Base-by-base conservation (phyloP, 1,139 yeast species). In the Geotrichum candidum region DNA sequence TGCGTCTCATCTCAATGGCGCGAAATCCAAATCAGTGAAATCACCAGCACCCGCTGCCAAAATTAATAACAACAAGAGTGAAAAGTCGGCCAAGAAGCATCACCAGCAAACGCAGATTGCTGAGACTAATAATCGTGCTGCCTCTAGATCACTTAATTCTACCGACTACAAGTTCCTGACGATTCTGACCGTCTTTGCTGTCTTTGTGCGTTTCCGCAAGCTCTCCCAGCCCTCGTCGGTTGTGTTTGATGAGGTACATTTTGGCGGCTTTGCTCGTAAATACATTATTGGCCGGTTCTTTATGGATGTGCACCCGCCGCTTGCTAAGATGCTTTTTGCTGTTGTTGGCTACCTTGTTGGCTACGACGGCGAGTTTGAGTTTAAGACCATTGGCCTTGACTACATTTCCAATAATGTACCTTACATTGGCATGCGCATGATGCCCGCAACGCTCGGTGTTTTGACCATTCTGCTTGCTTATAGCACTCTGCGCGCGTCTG, bases 231-330 rank as follows among this genome's bases (percentile, higher is more conserved):
- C 99, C 23, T 76, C 83, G 66, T 82, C 89, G 54, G 97, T 94
- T 56, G 97, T 94, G 45, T 94, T 94, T 73, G 99, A 94, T 77
- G 99, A 94, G 51, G 83, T 82, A 31, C 88, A 85, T 70, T 83
- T 85, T 63, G 89, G 92, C 13, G 85, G 85, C 4, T 84, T 84
- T 71, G 86, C 94, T 58, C 80, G 84, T 62, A 80, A 82, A 63
- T 90, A 88, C 75, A 74, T 79, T 65, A 76, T 76, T 51, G 89
- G 90, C 22, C 78, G 80, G 52, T 86, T 90, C 74, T 95, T 90
- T 74, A 94, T 95, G 74, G 99, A 95, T 75, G 84, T 95, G 64
- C 99, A 95, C 75, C 99, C 99, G 50, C 99, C 99, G 23, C 88
- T 95, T 76, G 99, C 97, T 57, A 95, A 95, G 75, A 79, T 95